Evolutionary conservation across 2,329 filamentous ascomycete genomes (phyloP).

Genomic region (Zymoseptoria brevis): DNA sequence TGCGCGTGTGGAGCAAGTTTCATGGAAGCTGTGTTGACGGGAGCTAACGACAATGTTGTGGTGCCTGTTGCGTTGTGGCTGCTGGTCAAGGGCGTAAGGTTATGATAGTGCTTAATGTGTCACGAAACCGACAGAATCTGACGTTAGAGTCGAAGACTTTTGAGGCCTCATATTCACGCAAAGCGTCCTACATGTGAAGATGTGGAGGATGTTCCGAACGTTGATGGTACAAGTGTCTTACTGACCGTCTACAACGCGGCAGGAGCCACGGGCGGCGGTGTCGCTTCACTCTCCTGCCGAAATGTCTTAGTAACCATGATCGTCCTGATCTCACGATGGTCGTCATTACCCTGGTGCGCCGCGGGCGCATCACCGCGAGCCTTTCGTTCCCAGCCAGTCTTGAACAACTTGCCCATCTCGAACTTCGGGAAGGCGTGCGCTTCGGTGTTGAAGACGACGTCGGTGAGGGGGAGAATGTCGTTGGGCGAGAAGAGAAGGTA

Average conservation of each 20-base stretch:
- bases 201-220: background rate
- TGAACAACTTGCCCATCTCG: conserved; percentile 66
- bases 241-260: background rate
- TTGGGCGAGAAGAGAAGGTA: conserved; percentile 85
- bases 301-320: conserved; percentile 18
- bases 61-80: conserved; percentile 91
- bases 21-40: conserved; percentile 90
- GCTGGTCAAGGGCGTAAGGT: conserved; percentile 68
- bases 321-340: conserved; percentile 10
- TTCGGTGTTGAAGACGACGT: conserved; percentile 92
- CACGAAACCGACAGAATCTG: background rate
- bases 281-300: conserved; percentile 1
- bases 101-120: conserved; percentile 32
- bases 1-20: conserved; percentile 78
- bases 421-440: conserved; percentile 86
- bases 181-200: background rate
- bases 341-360: conserved; percentile 5
- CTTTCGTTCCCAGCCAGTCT: conserved; percentile 73
- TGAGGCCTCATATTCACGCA: no score
- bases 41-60: conserved; percentile 96
- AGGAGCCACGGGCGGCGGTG: no score
- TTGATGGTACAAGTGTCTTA: background rate
- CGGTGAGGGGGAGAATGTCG: conserved; percentile 74
- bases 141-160: background rate
- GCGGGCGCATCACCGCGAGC: conserved; percentile 15